Base-by-base conservation (phyloP, 306 rosid genomes). In the Rosa multiflora region DNA sequence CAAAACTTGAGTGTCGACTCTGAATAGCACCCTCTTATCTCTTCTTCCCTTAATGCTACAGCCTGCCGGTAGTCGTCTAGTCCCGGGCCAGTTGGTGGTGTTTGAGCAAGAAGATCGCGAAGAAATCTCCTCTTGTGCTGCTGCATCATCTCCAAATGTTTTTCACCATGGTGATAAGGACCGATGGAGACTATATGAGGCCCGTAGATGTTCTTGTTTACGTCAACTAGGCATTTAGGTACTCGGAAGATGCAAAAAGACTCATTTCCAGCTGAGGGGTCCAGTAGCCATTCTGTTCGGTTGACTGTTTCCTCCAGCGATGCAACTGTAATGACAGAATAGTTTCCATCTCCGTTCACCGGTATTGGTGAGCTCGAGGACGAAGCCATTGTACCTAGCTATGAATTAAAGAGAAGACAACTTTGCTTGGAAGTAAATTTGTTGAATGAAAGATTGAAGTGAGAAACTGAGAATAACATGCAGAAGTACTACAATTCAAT, bases 141-240 rank as follows among this genome's bases (percentile, higher is more conserved):
- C 21, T 93, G 87, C 11, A 84, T 89, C 89, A 86, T 87, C 76
- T 77, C 78, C 42, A 90, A 70, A 4, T 80, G 82, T 2, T 83
- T 23, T 7, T 82, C 84, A 32, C 67, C 73, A 10, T 39, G 83
- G 85, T 88, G 83, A 79, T 80, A 89, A 2, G 96, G 94, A 0
- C 96, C 96, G n/a, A 87, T 85, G 29, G 97, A 89, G 13, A 86
- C 90, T 1, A 88, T 80, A 0, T 83, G 88, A 37, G 96, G 97
- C 12, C 64, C 67, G 81, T 85, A 91, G 47, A 81, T 79, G 55
- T 78, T 85, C 6, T 87, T 82, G 64, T 90, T 87, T 0, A 58
- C 5, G 47, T 83, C 91, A 0, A 46, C n/a, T 0, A 87, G 74
- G 83, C 83, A 68, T 56, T 81, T 80, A 2, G 88, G 91, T 4